These are phyloP conservation scores for Cucumis variabilis DNA, from an alignment of 331 rosid species.

Conservation along the genomic window DNA sequence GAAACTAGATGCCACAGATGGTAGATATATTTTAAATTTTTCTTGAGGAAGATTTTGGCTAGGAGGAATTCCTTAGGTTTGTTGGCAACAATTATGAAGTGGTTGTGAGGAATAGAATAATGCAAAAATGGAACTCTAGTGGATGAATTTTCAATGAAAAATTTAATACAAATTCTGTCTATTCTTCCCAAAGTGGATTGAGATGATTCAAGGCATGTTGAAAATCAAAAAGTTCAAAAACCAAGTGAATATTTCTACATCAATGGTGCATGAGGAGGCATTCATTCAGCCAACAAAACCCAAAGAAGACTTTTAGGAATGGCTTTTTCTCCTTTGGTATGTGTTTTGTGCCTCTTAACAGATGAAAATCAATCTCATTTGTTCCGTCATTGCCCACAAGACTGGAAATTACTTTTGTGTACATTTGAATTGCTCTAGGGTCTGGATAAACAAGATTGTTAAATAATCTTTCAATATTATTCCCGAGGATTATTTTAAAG, in stretches of 20 bases:
- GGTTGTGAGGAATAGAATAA: background rate
- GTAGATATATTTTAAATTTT: background rate
- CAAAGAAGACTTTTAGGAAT: background rate
- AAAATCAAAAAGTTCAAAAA: background rate
- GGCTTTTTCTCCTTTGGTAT: background rate
- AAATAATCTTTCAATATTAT: background rate
- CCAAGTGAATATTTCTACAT: background rate
- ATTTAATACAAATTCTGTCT: background rate
- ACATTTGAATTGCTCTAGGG: background rate
- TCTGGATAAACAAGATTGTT: background rate
- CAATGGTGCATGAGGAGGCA: background rate
- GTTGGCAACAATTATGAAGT: background rate
- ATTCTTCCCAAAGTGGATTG: background rate
- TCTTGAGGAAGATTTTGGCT: background rate
- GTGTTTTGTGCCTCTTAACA: background rate
- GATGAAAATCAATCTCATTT: background rate
- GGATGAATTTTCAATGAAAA: background rate
- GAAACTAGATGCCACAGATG: background rate
- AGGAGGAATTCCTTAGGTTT: slow-evolving; percentile 2
- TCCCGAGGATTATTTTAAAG: background rate
- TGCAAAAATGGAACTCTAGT: background rate
- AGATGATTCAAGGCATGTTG: background rate
- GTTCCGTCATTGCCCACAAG: background rate
- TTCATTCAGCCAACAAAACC: background rate
- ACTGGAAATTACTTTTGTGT: background rate